Conservation (phyloP, 225 moss, liverwort and hornwort genomes). For the Sphagnum tenellum region DNA sequence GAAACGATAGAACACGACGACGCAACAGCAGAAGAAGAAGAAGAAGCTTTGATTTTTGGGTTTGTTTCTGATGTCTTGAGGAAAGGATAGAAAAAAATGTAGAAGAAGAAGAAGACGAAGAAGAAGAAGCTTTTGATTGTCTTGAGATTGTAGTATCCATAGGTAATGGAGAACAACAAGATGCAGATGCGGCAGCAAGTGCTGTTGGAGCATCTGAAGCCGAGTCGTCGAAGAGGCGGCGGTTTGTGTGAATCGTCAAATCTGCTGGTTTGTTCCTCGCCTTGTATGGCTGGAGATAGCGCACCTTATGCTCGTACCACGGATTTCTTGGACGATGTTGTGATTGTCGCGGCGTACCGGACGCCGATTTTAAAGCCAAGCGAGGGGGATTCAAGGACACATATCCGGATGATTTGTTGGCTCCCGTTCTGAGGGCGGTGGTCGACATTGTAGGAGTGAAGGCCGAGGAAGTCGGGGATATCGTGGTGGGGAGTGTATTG, state of each 20-base stretch:
- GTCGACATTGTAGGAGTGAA: slow-evolving; percentile 60
- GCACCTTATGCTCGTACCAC: slow-evolving; percentile 30
- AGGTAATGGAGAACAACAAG: slow-evolving; percentile 19
- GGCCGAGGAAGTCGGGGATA: slow-evolving; percentile 73
- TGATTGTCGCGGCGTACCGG: slow-evolving; percentile 38
- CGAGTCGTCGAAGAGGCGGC: not conserved
- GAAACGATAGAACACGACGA: too few species aligned
- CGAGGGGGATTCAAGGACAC: slow-evolving; percentile 86
- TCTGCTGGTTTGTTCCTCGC: slow-evolving; percentile 19
- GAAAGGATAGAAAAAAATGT: too few species aligned
- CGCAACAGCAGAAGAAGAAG: too few species aligned
- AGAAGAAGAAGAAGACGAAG: too few species aligned
- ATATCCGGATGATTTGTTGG: slow-evolving; percentile 64
- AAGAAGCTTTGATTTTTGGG: too few species aligned
- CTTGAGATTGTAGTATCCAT: not conserved
- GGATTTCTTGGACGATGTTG: slow-evolving; percentile 44
- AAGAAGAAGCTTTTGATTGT: not conserved
- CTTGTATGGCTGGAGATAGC: slow-evolving; percentile 34
- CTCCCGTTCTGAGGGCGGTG: slow-evolving; percentile 78
- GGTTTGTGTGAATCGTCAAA: not conserved
- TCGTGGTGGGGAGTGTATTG: slow-evolving; percentile 79
- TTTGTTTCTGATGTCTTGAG: too few species aligned
- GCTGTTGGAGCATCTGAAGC: slow-evolving; percentile 35
- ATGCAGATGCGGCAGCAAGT: slow-evolving; percentile 42
- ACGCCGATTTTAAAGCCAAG: slow-evolving; percentile 54